Percentiles rank a stretch among this genome's conserved stretches.
Conservation (phyloP, 2,329 filamentous ascomycete genomes). For the Exserohilum rostratum region DNA sequence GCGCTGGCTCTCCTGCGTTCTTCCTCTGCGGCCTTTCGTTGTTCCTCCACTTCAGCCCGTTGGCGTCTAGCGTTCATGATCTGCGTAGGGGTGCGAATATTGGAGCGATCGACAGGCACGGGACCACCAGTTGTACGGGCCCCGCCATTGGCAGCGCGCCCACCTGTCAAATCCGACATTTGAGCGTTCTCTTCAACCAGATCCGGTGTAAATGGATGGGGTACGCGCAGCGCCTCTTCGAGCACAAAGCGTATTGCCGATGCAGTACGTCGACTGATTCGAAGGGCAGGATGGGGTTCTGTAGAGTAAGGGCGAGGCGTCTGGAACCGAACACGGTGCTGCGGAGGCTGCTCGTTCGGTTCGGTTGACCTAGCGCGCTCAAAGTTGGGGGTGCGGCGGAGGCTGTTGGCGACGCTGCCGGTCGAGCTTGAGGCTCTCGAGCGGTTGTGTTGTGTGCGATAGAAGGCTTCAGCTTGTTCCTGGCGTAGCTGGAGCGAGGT, state of each 20-base stretch:
- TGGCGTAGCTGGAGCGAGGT: slow-evolving; percentile 52
- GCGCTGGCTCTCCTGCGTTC: slow-evolving; percentile 57
- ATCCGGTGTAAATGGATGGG: slow-evolving; percentile 82
- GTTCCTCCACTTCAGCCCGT: slow-evolving; percentile 64
- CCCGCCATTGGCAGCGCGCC: slow-evolving; percentile 64
- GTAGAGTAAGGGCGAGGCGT: slow-evolving; percentile 39
- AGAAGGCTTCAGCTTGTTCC: slow-evolving; percentile 48
- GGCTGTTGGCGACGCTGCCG: slow-evolving; percentile 55
- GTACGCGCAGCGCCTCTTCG: slow-evolving; percentile 85
- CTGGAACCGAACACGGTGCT: slow-evolving; percentile 44
- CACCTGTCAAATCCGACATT: slow-evolving; percentile 84
- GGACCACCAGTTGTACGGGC: slow-evolving; percentile 59
- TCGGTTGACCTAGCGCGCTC: slow-evolving; percentile 55
- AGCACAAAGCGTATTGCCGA: slow-evolving; percentile 91
- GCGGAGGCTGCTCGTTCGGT: slow-evolving; percentile 33
- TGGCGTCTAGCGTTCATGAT: slow-evolving; percentile 88
- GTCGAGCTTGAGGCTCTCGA: slow-evolving; percentile 60
- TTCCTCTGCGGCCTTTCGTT: slow-evolving; percentile 61
- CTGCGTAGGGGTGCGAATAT: slow-evolving; percentile 82
- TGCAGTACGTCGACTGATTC: slow-evolving; percentile 82
- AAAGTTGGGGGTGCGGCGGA: slow-evolving; percentile 62
- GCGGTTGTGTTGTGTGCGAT: slow-evolving; percentile 42
- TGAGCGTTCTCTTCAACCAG: slow-evolving; percentile 84
- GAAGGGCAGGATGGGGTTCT: slow-evolving; percentile 62
- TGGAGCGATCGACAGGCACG: slow-evolving; percentile 60